Percentiles rank a stretch among this genome's conserved stretches.
phyloP scores from a whole-genome alignment of 305 asterid genomes.

The Plantago coronopus region DNA sequence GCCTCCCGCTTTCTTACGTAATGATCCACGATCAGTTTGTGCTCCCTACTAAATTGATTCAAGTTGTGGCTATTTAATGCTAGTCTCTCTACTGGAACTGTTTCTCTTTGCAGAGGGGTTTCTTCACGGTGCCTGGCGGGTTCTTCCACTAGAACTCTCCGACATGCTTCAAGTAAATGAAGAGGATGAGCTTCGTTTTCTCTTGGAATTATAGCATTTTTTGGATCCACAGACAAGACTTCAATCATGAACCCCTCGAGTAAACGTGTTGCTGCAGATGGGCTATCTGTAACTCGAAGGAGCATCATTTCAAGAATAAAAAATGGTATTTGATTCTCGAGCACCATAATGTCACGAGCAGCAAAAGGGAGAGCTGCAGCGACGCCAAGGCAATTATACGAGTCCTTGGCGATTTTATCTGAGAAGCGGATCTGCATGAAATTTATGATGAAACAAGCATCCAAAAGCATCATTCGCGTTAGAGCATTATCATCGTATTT shows the following conservation, averaged over 20 bases:
- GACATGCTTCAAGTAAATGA: background rate
- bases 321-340: slow-evolving; percentile 2
- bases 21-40: too few species aligned
- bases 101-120: too few species aligned
- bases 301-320: background rate
- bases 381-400: background rate
- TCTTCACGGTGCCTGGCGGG: background rate
- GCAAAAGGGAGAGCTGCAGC: background rate
- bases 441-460: slow-evolving; percentile 1
- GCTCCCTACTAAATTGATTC: too few species aligned
- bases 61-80: too few species aligned
- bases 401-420: background rate
- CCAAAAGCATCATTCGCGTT: background rate
- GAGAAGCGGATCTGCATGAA: background rate
- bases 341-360: slow-evolving; percentile 1
- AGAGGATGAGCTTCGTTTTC: background rate
- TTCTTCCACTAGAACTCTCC: background rate
- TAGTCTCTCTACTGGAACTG: too few species aligned
- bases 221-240: background rate
- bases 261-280: background rate
- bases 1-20: too few species aligned
- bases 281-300: too few species aligned
- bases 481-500: background rate
- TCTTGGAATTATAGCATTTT: background rate
- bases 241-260: background rate